A percentile compares a stretch with the other conserved stretches of the same genome.
These are phyloP conservation scores for Letharia lupina DNA, from an alignment of 495 filamentous ascomycete species.

Conservation along the genomic window DNA sequence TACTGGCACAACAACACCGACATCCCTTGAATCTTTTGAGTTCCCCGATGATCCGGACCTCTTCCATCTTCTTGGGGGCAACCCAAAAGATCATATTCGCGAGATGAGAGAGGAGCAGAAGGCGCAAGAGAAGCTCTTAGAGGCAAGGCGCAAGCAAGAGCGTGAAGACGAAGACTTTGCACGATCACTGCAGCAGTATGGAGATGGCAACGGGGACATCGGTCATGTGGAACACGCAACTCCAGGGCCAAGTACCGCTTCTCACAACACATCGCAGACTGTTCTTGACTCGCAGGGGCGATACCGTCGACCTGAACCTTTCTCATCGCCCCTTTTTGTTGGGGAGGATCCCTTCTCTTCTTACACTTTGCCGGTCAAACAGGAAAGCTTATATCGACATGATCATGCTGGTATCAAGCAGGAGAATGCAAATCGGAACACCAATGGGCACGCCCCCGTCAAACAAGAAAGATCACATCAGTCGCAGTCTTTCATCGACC, in stretches of 20 bases:
- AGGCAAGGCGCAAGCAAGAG: conserved; percentile 33
- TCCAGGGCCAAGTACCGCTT: conserved; percentile 2
- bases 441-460: conserved; percentile 6
- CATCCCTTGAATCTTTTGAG: conserved; percentile 23
- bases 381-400: conserved; percentile 1
- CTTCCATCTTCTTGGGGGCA: conserved; percentile 27
- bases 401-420: not conserved
- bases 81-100: conserved; percentile 29
- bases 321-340: conserved; percentile 6
- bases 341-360: conserved; percentile 6
- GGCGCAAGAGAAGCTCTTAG: conserved; percentile 31
- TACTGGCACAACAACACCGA: conserved; percentile 29
- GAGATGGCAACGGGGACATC: conserved; percentile 13
- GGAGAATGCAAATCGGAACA: conserved; percentile 3
- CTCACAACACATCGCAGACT: conserved; percentile 20
- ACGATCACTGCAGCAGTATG: conserved; percentile 30
- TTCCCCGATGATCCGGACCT: conserved; percentile 22
- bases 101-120: conserved; percentile 35
- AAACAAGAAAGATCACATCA: conserved; percentile 11
- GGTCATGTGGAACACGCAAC: not conserved
- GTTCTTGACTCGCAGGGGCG: conserved; percentile 23
- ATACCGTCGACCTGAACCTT: conserved; percentile 18
- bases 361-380: conserved; percentile 6
- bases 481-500: conserved; percentile 15
- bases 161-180: conserved; percentile 44